A percentile compares a stretch with the other conserved stretches of the same genome.
phyloP scores from a whole-genome alignment of 192 early-diverging fungal genomes.

The Rhizoclosmatium globosum region DNA sequence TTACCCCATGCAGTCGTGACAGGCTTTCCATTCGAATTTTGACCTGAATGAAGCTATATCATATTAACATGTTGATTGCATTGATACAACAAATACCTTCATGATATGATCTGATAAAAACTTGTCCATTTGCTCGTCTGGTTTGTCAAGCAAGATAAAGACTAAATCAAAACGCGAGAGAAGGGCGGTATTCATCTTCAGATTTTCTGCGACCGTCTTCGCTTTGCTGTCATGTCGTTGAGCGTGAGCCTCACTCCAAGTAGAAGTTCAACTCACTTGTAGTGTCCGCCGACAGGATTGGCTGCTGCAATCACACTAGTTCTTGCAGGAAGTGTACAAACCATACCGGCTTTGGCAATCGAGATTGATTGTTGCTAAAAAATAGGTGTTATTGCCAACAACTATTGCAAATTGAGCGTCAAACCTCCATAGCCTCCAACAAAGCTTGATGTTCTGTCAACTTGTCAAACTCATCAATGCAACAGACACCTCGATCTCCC shows the following conservation, averaged over 20 bases:
- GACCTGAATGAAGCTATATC: slow-evolving; percentile 49
- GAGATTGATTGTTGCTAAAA: slow-evolving; percentile 75
- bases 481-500: slow-evolving; percentile 84
- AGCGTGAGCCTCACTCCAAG: slow-evolving; percentile 1
- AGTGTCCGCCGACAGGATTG: slow-evolving; percentile 86
- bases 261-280: slow-evolving; percentile 68
- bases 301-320: slow-evolving; percentile 85
- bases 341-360: slow-evolving; percentile 81
- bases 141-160: slow-evolving; percentile 83
- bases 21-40: slow-evolving; percentile 25
- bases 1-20: background rate
- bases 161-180: slow-evolving; percentile 85
- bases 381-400: background rate
- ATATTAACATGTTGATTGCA: background rate
- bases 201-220: slow-evolving; percentile 84
- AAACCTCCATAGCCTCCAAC: slow-evolving; percentile 79
- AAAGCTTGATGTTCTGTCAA: slow-evolving; percentile 81
- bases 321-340: slow-evolving; percentile 80
- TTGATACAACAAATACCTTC: slow-evolving; percentile 51
- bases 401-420: background rate
- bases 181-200: slow-evolving; percentile 77
- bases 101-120: slow-evolving; percentile 86
- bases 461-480: slow-evolving; percentile 91
- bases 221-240: slow-evolving; percentile 52
- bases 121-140: slow-evolving; percentile 79